Evolutionary conservation across 805 yeast species (phyloP).

Genomic region (Wickerhamiella sergipiensis): DNA sequence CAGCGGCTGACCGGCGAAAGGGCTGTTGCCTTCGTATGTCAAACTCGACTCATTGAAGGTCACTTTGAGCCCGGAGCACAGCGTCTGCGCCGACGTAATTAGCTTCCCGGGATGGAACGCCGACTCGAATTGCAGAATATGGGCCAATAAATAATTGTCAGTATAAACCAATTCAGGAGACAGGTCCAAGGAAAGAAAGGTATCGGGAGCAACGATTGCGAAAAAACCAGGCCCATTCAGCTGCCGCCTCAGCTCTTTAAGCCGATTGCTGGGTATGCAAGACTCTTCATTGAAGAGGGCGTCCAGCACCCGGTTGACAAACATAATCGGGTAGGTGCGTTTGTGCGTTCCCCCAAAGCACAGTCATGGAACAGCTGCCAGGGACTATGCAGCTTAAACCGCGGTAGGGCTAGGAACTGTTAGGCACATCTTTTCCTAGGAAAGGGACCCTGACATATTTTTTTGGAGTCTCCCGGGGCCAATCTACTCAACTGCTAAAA

Average conservation of each 20-base stretch:
- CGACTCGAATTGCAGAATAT: conserved; percentile 6
- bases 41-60: not conserved
- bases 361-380: not conserved
- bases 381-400: not conserved
- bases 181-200: not conserved
- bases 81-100: not conserved
- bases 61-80: not conserved
- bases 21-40: not conserved
- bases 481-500: too few species aligned
- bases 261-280: conserved; percentile 9
- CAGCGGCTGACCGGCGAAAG: not conserved
- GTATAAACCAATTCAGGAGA: conserved; percentile 8
- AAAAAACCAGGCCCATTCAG: conserved; percentile 5
- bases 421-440: not conserved
- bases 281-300: conserved; percentile 14
- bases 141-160: conserved; percentile 15
- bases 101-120: not conserved
- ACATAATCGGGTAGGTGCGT: not conserved
- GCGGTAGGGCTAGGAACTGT: not conserved
- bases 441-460: not conserved
- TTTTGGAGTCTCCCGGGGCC: too few species aligned
- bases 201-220: conserved; percentile 12
- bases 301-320: conserved; percentile 12
- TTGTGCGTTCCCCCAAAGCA: not conserved
- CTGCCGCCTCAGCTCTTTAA: conserved; percentile 4